Evolutionary conservation across 805 yeast species (phyloP), one percentile per base, ranked within the genome.

Genomic region (Clavispora fructus): DNA sequence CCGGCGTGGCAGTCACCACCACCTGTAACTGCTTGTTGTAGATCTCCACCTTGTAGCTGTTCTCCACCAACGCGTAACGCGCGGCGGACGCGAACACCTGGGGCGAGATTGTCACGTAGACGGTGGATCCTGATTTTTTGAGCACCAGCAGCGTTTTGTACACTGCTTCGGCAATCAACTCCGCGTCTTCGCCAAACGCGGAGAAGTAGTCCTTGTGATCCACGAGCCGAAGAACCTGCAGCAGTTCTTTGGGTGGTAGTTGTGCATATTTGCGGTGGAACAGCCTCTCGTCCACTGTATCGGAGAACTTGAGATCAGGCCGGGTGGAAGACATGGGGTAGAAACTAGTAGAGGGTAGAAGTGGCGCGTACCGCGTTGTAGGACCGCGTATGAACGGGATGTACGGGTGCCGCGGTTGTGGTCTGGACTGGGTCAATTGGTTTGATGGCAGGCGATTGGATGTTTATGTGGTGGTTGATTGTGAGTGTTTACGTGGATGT

Each of bases 81-180:
- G 91, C 65, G 39, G 92, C 74, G 47, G 79, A 80, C 23, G 79
- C 67, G 45, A 91, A 78, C 1, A 88, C 87, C 37, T 88, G 85
- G 0, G 81, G 75, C 1, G 96, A 85, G 39, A 94, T 69, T 0
- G 97, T 87, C 30, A 87, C 85, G 52, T 86, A 86, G 29, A 78
- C 74, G 45, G 64, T 63, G 55, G 40, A 73, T 69, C 46, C 75
- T 74, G 13, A 75, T 68, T 42, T 77, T 59, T 92, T 92, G 47
- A 92, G 61, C 9, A 90, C 95, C 23, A 95, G 81, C 37, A 78
- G 80, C 0, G 98, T 89, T 54, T 85, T 86, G 68, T 88, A 92
- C 30, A 94, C 82, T 45, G 76, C 71, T 52, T 90, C 95, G 3
- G 97, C 97, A 27, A 89, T 86, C 46, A 81, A 74, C 39, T 75